Evolutionary conservation across 2,329 filamentous ascomycete genomes (phyloP), one percentile per base, ranked within the genome.

Genomic region (Calonectria ilicicola): DNA sequence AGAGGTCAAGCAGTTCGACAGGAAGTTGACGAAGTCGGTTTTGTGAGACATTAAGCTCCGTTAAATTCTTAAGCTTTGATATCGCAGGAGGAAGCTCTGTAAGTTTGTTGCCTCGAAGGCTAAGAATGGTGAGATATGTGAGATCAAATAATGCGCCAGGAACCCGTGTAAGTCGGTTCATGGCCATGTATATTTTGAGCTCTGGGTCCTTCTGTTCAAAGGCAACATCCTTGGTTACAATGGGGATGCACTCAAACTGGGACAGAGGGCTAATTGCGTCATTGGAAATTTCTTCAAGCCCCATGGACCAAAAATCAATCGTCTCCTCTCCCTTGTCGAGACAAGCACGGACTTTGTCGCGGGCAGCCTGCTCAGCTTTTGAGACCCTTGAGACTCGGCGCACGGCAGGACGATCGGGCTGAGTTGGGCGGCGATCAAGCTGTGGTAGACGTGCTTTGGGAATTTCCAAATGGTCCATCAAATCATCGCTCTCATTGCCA

Each of bases 21-120:
- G 93, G 93, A 1, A 95, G 85, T 72, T 85, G 89, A 8, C 85
- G 86, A 14, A 95, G 84, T 6, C 84, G 82, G 73, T 94, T 95
- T 66, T 92, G 89, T 1, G 91, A 90, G 10, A 95, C 77, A 76
- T 94, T 94, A 46, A 95, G 87, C 64, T 91, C 87, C 64, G 85
- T 84, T 5, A 95, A 86, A 70, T 91, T 91, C 5, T 80, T 80
- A 8, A 95, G 85, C 38, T 89, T 88, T 26, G 85, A 85, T 62
- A 95, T 90, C 4, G 87, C 85, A 0, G 90, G 85, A 1, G 93
- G 91, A 2, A 95, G 83, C 77, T 93, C 89, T 0, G 83, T 84
- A 17, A 95, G 86, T 27, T 86, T 81, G 77, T 94, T 94, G 72
- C 87, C 89, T 42, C 93, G 90, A 19, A 95, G 85, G 76, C 89